Evolutionary conservation across 2,329 filamentous ascomycete genomes (phyloP).

Genomic region (Coleophoma eucalyptorum): DNA sequence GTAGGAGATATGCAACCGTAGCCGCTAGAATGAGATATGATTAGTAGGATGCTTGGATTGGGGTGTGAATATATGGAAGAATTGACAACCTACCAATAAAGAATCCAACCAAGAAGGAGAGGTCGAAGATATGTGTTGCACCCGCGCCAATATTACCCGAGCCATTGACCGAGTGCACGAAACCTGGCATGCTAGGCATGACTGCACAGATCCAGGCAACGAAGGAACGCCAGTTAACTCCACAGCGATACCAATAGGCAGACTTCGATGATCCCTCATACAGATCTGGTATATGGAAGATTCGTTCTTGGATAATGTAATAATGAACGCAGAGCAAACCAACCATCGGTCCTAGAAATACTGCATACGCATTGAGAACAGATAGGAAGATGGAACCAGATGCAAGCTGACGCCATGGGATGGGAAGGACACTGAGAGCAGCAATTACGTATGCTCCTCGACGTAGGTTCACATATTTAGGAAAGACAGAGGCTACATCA

Average conservation of each 20-base stretch:
- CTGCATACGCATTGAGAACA: conserved; percentile 38
- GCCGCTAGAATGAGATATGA: neutral
- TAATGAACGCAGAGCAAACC: conserved; percentile 36
- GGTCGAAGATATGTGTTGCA: neutral
- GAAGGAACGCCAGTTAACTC: neutral
- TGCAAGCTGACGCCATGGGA: conserved; percentile 47
- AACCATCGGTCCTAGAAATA: conserved; percentile 42
- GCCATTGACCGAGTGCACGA: neutral
- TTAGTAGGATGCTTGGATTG: neutral
- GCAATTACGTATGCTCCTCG: conserved; percentile 46
- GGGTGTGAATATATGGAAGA: neutral
- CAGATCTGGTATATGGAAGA: conserved; percentile 2
- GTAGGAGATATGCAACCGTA: neutral
- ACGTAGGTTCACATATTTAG: conserved; percentile 50
- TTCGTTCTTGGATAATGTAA: conserved; percentile 15
- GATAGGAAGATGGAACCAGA: conserved; percentile 40
- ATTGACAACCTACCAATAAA: neutral
- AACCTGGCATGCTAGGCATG: neutral
- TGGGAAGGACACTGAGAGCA: conserved; percentile 35
- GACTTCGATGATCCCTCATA: neutral
- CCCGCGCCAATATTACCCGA: neutral
- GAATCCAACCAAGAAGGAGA: conserved; percentile 1
- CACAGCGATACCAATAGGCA: neutral
- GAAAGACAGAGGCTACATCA: conserved; percentile 34
- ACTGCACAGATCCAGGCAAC: conserved; percentile 1